Percentiles rank a stretch among this genome's conserved stretches.
phyloP scores from a whole-genome alignment of 116 monocot species.

The Papilionanthe hybrid region DNA sequence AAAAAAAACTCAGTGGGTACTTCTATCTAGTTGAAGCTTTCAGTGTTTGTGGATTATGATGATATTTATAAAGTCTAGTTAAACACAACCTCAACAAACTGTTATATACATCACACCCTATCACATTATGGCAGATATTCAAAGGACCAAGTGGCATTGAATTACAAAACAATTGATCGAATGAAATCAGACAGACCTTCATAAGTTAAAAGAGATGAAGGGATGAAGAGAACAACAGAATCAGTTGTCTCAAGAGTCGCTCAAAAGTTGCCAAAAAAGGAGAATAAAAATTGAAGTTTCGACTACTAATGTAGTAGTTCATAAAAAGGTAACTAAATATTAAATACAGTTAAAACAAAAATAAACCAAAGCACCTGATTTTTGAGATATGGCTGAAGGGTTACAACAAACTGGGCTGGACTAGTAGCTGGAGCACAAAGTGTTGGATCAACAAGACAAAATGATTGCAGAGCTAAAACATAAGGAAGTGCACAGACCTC shows the following conservation, averaged over 20 bases:
- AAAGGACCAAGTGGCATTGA: not conserved
- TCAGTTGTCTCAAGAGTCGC: not conserved
- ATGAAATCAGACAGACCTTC: not conserved
- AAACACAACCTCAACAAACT: not conserved
- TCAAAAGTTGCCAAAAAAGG: not conserved
- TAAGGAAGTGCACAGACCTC: slow-evolving; percentile 86
- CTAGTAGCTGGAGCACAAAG: slow-evolving; percentile 86
- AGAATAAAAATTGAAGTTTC: not conserved
- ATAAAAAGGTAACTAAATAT: not conserved
- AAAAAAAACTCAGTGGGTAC: not conserved
- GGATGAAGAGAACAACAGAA: not conserved
- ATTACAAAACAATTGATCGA: not conserved
- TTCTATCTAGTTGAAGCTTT: not conserved
- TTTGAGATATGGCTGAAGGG: slow-evolving; percentile 96
- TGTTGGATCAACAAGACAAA: slow-evolving; percentile 92
- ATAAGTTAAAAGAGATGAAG: not conserved
- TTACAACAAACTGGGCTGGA: slow-evolving; percentile 91
- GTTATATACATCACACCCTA: not conserved
- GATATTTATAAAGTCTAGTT: not conserved
- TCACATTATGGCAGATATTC: not conserved
- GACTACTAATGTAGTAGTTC: not conserved
- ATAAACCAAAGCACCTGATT: slow-evolving; percentile 58
- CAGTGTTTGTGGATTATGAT: not conserved
- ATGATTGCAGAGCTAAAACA: slow-evolving; percentile 88
- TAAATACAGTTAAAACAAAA: slow-evolving; percentile 1